These are phyloP conservation scores for Umbilicus rupestris DNA, from an alignment of 164 flowering plant genomes.

Conservation along the genomic window DNA sequence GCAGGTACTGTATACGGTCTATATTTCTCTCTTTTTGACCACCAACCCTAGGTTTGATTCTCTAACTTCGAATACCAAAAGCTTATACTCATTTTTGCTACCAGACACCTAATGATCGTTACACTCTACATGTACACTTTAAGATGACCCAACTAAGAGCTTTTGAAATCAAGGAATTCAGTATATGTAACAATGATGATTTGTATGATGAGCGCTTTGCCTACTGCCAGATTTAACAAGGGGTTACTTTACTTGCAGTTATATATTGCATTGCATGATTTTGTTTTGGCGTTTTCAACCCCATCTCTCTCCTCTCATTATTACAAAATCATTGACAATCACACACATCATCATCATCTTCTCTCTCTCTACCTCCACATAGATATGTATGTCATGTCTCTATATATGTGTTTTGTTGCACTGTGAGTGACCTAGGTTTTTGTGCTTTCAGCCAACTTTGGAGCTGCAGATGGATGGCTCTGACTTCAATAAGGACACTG, in stretches of 20 bases:
- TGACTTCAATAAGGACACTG: neutral
- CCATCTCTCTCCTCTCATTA: neutral
- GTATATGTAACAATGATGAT: too few relatives aligned
- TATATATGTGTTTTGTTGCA: neutral
- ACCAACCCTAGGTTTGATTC: too few relatives aligned
- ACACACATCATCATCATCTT: neutral
- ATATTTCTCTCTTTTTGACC: too few relatives aligned
- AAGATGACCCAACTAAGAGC: neutral
- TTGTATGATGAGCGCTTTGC: neutral
- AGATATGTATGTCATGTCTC: neutral
- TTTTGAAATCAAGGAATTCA: neutral
- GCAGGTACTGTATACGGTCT: too few relatives aligned
- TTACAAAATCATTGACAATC: neutral
- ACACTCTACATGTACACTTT: neutral
- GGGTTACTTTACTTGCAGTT: neutral
- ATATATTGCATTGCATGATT: neutral
- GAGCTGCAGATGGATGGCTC: neutral
- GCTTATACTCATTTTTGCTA: too few relatives aligned
- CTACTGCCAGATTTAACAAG: neutral
- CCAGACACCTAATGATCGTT: too few relatives aligned
- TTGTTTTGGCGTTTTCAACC: neutral
- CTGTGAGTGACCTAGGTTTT: neutral
- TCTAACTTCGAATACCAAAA: too few relatives aligned
- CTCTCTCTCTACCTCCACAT: neutral
- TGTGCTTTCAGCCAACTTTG: conserved; percentile 1